A percentile compares a stretch with the other conserved stretches of the same genome.
These are phyloP conservation scores for Lichtheimia ramosa DNA, from an alignment of 371 early-diverging fungal genomes.

Conservation along the genomic window DNA sequence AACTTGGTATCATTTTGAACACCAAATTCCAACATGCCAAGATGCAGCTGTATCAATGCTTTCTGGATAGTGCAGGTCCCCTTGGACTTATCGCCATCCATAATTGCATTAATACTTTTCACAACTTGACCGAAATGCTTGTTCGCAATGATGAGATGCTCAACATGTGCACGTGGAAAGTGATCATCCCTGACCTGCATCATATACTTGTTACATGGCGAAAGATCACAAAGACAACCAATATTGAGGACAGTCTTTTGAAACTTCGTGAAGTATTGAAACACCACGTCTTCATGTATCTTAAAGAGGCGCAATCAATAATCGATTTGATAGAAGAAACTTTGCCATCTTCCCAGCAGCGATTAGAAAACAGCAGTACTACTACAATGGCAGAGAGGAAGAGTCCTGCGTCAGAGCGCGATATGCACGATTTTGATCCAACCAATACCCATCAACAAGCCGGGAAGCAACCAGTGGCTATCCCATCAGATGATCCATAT, in stretches of 20 bases:
- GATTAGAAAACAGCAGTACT: too few species aligned
- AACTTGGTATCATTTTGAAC: slow-evolving; percentile 14
- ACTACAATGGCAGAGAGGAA: too few species aligned
- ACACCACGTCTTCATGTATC: slow-evolving; percentile 1
- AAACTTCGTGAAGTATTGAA: neutral
- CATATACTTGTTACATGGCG: neutral
- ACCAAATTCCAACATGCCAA: slow-evolving; percentile 8
- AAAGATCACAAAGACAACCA: neutral
- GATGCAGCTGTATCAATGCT: slow-evolving; percentile 21
- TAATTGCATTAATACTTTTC: slow-evolving; percentile 9
- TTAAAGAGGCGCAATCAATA: slow-evolving; percentile 2
- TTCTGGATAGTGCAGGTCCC: slow-evolving; percentile 8
- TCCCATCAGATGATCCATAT: too few species aligned
- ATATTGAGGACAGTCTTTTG: slow-evolving; percentile 7
- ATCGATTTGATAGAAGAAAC: neutral
- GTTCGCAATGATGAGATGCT: neutral
- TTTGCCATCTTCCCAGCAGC: too few species aligned
- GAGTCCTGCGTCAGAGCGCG: too few species aligned
- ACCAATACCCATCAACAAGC: too few species aligned
- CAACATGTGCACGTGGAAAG: slow-evolving; percentile 13
- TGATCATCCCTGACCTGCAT: neutral
- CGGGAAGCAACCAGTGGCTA: too few species aligned
- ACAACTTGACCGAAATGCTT: slow-evolving; percentile 1
- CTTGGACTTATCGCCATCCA: slow-evolving; percentile 10
- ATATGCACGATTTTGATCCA: too few species aligned